Evolutionary conservation across 495 filamentous ascomycete species (phyloP).

Genomic region (Penicillium pulvis): DNA sequence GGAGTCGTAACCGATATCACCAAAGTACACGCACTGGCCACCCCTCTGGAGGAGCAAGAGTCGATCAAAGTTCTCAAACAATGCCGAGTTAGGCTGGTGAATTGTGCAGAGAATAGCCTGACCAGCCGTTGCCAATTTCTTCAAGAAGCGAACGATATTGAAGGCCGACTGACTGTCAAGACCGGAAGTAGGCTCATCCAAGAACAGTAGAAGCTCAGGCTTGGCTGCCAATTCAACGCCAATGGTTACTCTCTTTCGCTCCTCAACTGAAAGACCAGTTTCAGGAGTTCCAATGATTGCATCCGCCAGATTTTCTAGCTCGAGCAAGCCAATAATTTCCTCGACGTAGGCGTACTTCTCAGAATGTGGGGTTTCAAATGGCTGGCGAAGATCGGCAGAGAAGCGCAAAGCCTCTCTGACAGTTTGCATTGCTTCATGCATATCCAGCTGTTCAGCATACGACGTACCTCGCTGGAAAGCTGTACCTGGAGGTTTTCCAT

Average conservation of each 20-base stretch:
- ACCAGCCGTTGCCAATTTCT: conserved; percentile 78
- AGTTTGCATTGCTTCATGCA: conserved; percentile 75
- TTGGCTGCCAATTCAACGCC: conserved; percentile 87
- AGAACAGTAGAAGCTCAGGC: conserved; percentile 81
- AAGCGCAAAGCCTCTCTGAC: conserved; percentile 86
- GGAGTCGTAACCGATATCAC: conserved; percentile 62
- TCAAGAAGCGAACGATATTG: conserved; percentile 86
- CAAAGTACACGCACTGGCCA: conserved; percentile 69
- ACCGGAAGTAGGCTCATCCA: conserved; percentile 90
- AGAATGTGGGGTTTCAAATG: conserved; percentile 61
- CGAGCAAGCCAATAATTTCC: conserved; percentile 74
- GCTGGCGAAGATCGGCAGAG: conserved; percentile 79
- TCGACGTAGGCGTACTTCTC: conserved; percentile 88
- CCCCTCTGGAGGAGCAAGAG: conserved; percentile 65
- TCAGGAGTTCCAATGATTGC: conserved; percentile 79
- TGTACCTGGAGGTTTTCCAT: conserved; percentile 64
- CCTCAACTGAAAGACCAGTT: conserved; percentile 84
- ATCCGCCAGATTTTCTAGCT: conserved; percentile 83
- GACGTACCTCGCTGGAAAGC: conserved; percentile 79
- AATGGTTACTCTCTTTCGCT: conserved; percentile 88
- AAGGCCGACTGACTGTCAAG: conserved; percentile 84
- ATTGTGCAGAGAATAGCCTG: conserved; percentile 93
- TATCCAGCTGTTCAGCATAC: conserved; percentile 83
- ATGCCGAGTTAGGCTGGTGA: conserved; percentile 82
- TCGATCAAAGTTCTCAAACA: conserved; percentile 81